Percentiles rank a stretch among this genome's conserved stretches.
These are phyloP conservation scores for Yamadazyma friedrichii DNA, from an alignment of 1,139 yeast genomes.

Conservation along the genomic window DNA sequence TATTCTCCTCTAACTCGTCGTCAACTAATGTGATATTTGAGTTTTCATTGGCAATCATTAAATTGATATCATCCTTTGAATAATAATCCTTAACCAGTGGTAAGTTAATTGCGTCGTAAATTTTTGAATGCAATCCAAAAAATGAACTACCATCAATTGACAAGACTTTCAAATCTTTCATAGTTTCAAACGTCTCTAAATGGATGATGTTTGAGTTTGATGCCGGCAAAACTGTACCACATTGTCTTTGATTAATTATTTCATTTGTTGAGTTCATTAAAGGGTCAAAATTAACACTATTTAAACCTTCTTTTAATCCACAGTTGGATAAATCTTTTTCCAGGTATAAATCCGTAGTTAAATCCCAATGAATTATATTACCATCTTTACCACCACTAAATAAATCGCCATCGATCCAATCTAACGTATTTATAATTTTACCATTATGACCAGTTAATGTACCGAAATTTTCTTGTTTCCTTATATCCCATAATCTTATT, in stretches of 20 bases:
- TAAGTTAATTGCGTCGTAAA: constrained; percentile 32
- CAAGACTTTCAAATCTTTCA: constrained; percentile 37
- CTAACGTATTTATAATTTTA: constrained; percentile 48
- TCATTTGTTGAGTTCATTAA: constrained; percentile 29
- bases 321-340: constrained; percentile 32
- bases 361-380: constrained; percentile 71
- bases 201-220: constrained; percentile 50
- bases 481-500: constrained; percentile 73
- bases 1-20: constrained; percentile 13
- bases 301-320: constrained; percentile 47
- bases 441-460: constrained; percentile 58
- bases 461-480: constrained; percentile 57
- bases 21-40: constrained; percentile 30
- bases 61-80: constrained; percentile 32
- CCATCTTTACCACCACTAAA: constrained; percentile 74
- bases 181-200: constrained; percentile 35
- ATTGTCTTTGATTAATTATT: constrained; percentile 44
- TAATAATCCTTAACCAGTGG: constrained; percentile 23
- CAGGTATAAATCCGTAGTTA: constrained; percentile 29
- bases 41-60: constrained; percentile 18
- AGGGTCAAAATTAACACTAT: constrained; percentile 40
- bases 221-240: constrained; percentile 62
- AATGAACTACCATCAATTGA: constrained; percentile 56
- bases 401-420: constrained; percentile 62
- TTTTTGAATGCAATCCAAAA: constrained; percentile 53